phyloP scores from a whole-genome alignment of 192 early-diverging fungal species.

The Coemansia sp. region DNA sequence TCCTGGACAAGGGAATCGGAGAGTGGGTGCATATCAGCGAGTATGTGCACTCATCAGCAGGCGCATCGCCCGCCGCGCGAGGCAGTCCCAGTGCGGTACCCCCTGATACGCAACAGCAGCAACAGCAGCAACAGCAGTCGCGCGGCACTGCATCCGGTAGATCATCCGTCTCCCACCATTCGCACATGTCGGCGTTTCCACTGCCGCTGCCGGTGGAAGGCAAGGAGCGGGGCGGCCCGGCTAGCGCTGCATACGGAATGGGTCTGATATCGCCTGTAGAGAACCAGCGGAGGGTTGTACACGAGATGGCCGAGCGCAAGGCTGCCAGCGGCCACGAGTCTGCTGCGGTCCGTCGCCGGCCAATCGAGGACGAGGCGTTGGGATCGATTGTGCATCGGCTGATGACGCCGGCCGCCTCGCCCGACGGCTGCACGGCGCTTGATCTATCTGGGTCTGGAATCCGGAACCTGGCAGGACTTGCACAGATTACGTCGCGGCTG shows the following conservation, averaged over 20 bases:
- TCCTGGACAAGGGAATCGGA: conserved; percentile 35
- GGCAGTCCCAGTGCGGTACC: neutral
- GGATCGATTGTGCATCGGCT: conserved; percentile 51
- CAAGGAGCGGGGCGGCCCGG: neutral
- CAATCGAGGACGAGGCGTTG: conserved; percentile 45
- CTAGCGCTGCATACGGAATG: conserved; percentile 27
- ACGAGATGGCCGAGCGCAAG: conserved; percentile 47
- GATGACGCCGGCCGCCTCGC: conserved; percentile 43
- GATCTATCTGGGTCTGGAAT: conserved; percentile 47
- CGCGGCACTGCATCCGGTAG: conserved; percentile 29
- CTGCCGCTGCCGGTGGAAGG: conserved; percentile 31
- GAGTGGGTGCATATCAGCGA: conserved; percentile 52
- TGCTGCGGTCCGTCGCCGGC: conserved; percentile 12
- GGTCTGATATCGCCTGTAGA: conserved; percentile 44
- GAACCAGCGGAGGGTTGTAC: conserved; percentile 36
- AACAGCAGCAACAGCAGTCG: neutral
- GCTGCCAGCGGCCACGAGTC: conserved; percentile 13
- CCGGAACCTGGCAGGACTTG: conserved; percentile 39
- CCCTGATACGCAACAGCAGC: conserved; percentile 2
- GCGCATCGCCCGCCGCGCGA: conserved; percentile 10
- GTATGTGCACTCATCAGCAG: conserved; percentile 11
- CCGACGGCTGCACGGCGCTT: conserved; percentile 40
- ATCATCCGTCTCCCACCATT: conserved; percentile 41
- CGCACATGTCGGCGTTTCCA: conserved; percentile 43
- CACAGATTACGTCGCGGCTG: conserved; percentile 42